Evolutionary conservation across 495 filamentous ascomycete genomes (phyloP), one percentile per base, ranked within the genome.

Genomic region (Podospora tetraspora): DNA sequence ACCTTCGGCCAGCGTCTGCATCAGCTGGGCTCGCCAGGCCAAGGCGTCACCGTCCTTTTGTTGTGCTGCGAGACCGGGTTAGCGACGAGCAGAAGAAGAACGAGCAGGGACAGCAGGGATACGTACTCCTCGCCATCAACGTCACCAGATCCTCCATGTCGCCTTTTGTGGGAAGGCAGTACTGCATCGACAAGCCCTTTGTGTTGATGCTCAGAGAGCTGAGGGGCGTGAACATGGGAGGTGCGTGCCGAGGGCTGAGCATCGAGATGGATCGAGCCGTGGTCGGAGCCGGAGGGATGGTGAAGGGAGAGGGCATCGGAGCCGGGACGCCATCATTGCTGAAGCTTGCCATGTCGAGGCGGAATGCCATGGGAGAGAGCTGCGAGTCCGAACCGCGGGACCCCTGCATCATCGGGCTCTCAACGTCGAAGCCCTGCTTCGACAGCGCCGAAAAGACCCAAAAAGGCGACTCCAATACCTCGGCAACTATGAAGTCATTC

Each of bases 61-160:
- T 58, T 71, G 70, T 3, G 67, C 25, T 25, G 25, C 25, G 2
- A 25, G 25, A 25, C 24, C 24, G 24, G 1, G 24, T 25, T 25
- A 25, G 24, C 24, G 24, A 25, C 24, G 24, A 25, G 24, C 25
- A 25, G 25, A 25, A 25, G 2, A 25, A 1, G 1, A 25, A 3
- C 25, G 25, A 3, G 23, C 30, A 9, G 30, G 57, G 52, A 37
- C n/a, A 3, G 11, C 12, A 37, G 13, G 57, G 16, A 4, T 13
- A 63, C 69, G 0, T 29, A 73, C 71, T 62, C 6, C 69, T 65
- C 10, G 57, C 23, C 13, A 73, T 21, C 57, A 73, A 58, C 16
- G 27, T 37, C 3, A 67, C n/a, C 27, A 73, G 30, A 10, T 67
- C 64, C 6, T 73, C 69, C 57, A 73, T 71, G 2, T 73, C 71